Evolutionary conservation across 208 protist species (phyloP).

Genomic region (Acanthamoeba healyi): DNA sequence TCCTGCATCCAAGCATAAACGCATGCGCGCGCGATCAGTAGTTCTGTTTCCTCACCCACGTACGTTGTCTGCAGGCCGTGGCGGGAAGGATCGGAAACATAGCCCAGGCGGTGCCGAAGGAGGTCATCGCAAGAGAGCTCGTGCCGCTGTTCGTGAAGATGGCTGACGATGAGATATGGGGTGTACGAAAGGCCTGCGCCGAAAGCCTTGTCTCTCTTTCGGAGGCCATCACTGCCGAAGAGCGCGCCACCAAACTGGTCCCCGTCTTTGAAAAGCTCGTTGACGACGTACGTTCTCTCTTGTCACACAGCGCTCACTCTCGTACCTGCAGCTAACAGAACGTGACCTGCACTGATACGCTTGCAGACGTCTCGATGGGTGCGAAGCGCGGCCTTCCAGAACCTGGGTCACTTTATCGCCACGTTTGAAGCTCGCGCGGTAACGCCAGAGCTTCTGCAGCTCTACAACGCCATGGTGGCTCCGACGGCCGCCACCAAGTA

Average conservation of each 20-base stretch:
- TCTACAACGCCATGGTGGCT: conserved; percentile 95
- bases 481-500: conserved; percentile 89
- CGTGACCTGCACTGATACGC: not conserved
- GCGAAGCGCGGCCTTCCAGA: conserved; percentile 93
- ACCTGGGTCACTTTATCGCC: conserved; percentile 94
- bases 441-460: conserved; percentile 91
- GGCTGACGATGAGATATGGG: conserved; percentile 96
- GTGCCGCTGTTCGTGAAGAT: conserved; percentile 94
- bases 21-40: too few relatives aligned
- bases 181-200: conserved; percentile 96
- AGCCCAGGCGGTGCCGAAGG: conserved; percentile 9
- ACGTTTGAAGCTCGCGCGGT: conserved; percentile 93
- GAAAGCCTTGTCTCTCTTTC: conserved; percentile 92
- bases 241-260: conserved; percentile 71
- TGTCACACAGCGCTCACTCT: conserved; percentile 35
- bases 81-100: conserved; percentile 9
- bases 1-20: too few relatives aligned
- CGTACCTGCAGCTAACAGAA: not conserved
- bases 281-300: conserved; percentile 72
- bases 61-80: not conserved
- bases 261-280: conserved; percentile 79
- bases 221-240: conserved; percentile 87
- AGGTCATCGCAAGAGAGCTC: conserved; percentile 79
- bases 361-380: conserved; percentile 94
- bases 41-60: too few relatives aligned